phyloP scores from a whole-genome alignment of 2,329 filamentous ascomycete species.

The Immersiporthe knoxdaviesiana region DNA sequence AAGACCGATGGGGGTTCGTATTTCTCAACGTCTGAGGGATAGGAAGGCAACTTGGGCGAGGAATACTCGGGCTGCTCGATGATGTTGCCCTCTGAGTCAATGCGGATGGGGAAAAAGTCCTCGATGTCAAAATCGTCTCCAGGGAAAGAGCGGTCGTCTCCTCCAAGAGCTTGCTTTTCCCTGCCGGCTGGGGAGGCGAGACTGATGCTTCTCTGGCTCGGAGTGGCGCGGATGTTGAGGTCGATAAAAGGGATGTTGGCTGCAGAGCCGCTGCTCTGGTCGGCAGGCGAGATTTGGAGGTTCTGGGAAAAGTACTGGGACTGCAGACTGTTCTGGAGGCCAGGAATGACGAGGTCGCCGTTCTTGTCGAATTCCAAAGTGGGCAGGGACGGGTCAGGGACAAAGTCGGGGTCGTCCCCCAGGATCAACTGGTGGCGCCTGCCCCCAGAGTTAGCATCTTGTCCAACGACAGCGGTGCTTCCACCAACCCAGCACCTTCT shows the following conservation, averaged over 20 bases:
- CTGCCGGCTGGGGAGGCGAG: slow-evolving; percentile 29
- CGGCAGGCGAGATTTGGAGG: slow-evolving; percentile 48
- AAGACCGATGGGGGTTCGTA: too few relatives aligned
- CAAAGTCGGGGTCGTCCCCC: slow-evolving; percentile 80
- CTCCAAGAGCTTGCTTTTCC: slow-evolving; percentile 32
- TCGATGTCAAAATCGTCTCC: slow-evolving; percentile 39
- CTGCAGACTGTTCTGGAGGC: slow-evolving; percentile 40
- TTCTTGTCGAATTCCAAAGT: slow-evolving; percentile 53
- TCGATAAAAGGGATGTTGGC: slow-evolving; percentile 26
- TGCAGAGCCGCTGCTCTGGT: slow-evolving; percentile 39
- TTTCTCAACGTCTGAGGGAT: slow-evolving; percentile 34
- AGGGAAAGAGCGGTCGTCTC: slow-evolving; percentile 33
- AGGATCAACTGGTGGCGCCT: slow-evolving; percentile 79
- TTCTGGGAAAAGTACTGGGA: slow-evolving; percentile 45
- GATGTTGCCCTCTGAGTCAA: slow-evolving; percentile 57
- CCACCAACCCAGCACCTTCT: background rate
- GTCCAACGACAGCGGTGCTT: background rate
- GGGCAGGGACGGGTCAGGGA: slow-evolving; percentile 66
- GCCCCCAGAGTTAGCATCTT: slow-evolving; percentile 24
- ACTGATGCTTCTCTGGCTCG: slow-evolving; percentile 30
- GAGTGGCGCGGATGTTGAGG: slow-evolving; percentile 29
- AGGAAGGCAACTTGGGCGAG: slow-evolving; percentile 49
- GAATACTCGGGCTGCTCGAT: slow-evolving; percentile 50
- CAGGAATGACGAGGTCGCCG: slow-evolving; percentile 37
- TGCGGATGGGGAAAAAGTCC: slow-evolving; percentile 50